phyloP scores from a whole-genome alignment of 768 basidiomycete genomes.

The Mycena galopus region DNA sequence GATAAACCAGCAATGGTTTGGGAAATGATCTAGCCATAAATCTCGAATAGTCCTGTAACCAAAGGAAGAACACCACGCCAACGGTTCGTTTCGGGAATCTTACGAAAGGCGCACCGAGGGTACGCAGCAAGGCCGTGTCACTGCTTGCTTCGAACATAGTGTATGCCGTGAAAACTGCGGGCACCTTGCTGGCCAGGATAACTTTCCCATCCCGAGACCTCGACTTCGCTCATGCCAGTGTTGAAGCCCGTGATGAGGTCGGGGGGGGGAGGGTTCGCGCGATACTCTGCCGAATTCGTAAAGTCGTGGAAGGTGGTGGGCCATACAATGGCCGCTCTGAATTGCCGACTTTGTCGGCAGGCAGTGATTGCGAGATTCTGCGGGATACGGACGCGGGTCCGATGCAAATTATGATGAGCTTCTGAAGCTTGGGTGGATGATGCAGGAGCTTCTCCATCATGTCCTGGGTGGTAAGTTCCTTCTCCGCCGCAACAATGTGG shows the following conservation, averaged over 20 bases:
- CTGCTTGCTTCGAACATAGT: not conserved
- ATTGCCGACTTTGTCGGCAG: constrained; percentile 1
- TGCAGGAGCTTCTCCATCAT: constrained; percentile 33
- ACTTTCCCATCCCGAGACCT: not conserved
- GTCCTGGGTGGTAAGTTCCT: not conserved
- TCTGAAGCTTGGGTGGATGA: constrained; percentile 6
- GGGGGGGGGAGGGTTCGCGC: constrained; percentile 2
- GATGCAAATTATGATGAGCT: constrained; percentile 10
- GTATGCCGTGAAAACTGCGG: constrained; percentile 21
- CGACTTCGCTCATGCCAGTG: constrained; percentile 28
- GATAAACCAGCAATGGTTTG: constrained; percentile 11
- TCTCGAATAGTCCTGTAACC: not conserved
- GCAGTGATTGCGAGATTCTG: constrained; percentile 1
- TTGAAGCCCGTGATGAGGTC: constrained; percentile 25
- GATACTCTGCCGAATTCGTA: not conserved
- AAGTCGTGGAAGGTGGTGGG: constrained; percentile 24
- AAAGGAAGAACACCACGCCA: constrained; percentile 12
- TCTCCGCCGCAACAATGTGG: constrained; percentile 24
- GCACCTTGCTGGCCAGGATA: constrained; percentile 1
- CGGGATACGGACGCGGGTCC: not conserved
- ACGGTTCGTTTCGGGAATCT: not conserved
- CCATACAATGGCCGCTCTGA: not conserved
- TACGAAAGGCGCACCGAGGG: constrained; percentile 1
- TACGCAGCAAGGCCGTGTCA: not conserved
- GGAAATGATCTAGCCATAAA: not conserved